These are phyloP conservation scores for Pichia terricola DNA, from an alignment of 1,139 yeast species.

Conservation along the genomic window DNA sequence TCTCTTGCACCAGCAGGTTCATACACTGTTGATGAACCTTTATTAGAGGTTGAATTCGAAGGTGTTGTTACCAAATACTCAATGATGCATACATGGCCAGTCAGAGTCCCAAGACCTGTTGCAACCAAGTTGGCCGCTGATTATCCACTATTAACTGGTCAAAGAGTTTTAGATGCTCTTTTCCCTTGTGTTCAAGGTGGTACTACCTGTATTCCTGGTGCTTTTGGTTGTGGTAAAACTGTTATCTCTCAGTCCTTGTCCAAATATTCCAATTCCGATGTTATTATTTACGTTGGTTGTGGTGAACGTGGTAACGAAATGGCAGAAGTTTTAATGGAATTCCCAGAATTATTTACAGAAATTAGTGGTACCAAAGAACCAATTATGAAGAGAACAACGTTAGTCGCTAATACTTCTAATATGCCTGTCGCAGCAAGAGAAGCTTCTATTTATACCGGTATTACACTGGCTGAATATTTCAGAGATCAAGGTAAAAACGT, in stretches of 20 bases:
- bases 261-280: conserved; percentile 93
- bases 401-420: conserved; percentile 96
- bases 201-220: conserved; percentile 99
- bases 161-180: conserved; percentile 93
- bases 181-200: conserved; percentile 99
- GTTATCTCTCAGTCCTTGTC: conserved; percentile 97
- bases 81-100: conserved; percentile 99
- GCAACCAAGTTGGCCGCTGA: conserved; percentile 89
- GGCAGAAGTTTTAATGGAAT: conserved; percentile 99
- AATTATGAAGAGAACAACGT: conserved; percentile 97
- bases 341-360: conserved; percentile 94
- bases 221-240: conserved; percentile 98
- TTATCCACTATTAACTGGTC: conserved; percentile 94
- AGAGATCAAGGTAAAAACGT: conserved; percentile 99
- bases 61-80: conserved; percentile 75
- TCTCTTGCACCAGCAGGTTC: conserved; percentile 84
- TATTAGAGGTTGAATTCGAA: conserved; percentile 89
- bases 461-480: conserved; percentile 95
- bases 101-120: conserved; percentile 98
- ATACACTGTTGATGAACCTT: conserved; percentile 79
- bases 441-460: conserved; percentile 98
- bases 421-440: conserved; percentile 99
- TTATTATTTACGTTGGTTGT: conserved; percentile 83
- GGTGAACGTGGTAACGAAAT: conserved; percentile 98
- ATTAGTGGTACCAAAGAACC: conserved; percentile 92